Conservation (phyloP, 345 rosid genomes). For the Gossypium thurberi region DNA sequence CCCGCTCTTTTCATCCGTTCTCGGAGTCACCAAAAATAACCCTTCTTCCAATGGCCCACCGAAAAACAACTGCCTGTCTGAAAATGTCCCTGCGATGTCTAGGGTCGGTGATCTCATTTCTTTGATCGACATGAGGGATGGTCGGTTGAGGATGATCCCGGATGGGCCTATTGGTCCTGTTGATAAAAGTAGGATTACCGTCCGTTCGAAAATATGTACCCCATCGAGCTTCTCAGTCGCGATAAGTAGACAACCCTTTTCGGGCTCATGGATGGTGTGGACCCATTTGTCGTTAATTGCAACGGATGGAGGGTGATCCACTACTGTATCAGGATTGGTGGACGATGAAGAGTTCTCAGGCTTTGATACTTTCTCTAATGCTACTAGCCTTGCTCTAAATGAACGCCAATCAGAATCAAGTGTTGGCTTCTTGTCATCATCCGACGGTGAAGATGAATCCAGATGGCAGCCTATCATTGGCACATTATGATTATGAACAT, state of each 20-base stretch:
- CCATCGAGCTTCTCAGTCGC: slow-evolving; percentile 91
- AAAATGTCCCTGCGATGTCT: slow-evolving; percentile 54
- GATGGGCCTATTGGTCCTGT: slow-evolving; percentile 64
- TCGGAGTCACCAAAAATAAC: slow-evolving; percentile 56
- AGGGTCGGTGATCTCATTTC: slow-evolving; percentile 52
- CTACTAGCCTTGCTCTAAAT: slow-evolving; percentile 74
- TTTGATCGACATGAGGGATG: slow-evolving; percentile 71
- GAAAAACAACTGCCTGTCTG: slow-evolving; percentile 61
- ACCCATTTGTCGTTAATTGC: slow-evolving; percentile 68
- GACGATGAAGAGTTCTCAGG: slow-evolving; percentile 29
- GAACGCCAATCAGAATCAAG: slow-evolving; percentile 61
- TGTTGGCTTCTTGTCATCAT: slow-evolving; percentile 30
- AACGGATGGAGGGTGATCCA: slow-evolving; percentile 27
- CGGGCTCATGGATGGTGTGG: slow-evolving; percentile 65
- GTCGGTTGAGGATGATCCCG: slow-evolving; percentile 84
- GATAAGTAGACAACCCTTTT: slow-evolving; percentile 75
- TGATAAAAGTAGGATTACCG: slow-evolving; percentile 71
- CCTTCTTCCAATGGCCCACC: slow-evolving; percentile 90
- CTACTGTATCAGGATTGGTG: slow-evolving; percentile 29
- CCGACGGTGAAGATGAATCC: slow-evolving; percentile 36
- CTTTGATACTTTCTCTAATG: slow-evolving; percentile 34
- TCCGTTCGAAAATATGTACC: slow-evolving; percentile 74
- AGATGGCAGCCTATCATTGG: slow-evolving; percentile 44
- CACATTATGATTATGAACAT: neutral
- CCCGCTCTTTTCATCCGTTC: slow-evolving; percentile 34